A percentile compares a stretch with the other conserved stretches of the same genome.
Evolutionary conservation across 2,329 filamentous ascomycete species (phyloP).

Genomic region (Fusarium anguioides): DNA sequence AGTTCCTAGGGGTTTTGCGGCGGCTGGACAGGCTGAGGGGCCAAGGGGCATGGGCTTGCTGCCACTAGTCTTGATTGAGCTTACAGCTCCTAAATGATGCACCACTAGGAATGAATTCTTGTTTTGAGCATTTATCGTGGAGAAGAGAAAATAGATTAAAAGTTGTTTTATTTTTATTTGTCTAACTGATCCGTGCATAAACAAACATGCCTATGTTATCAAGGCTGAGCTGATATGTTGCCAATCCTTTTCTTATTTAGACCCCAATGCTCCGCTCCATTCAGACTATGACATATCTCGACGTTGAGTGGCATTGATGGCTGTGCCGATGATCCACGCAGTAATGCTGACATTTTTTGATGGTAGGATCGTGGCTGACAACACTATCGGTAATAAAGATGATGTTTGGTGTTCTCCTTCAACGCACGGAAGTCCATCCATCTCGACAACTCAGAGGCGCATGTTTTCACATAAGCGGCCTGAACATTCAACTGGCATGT

Average conservation of each 20-base stretch:
- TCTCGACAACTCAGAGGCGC: slow-evolving; percentile 7
- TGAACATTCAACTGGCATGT: background rate
- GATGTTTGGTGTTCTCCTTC: slow-evolving; percentile 13
- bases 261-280: background rate
- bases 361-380: slow-evolving; percentile 24
- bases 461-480: slow-evolving; percentile 1
- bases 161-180: background rate
- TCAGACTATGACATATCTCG: slow-evolving; percentile 1
- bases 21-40: slow-evolving; percentile 24
- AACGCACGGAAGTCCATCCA: background rate
- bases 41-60: slow-evolving; percentile 26
- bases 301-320: slow-evolving; percentile 11
- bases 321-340: slow-evolving; percentile 30
- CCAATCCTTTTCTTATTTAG: slow-evolving; percentile 3
- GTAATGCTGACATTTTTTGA: slow-evolving; percentile 29
- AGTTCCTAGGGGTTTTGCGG: slow-evolving; percentile 11
- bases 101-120: slow-evolving; percentile 21
- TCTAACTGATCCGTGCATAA: background rate
- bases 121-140: slow-evolving; percentile 15
- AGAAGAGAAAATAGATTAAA: slow-evolving; percentile 4
- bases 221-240: slow-evolving; percentile 7
- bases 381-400: slow-evolving; percentile 14
- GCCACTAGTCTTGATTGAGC: slow-evolving; percentile 24
- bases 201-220: background rate
- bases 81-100: slow-evolving; percentile 1